Base-by-base conservation (phyloP, 352 stramenopile genomes). In the Thraustochytrium sp. region DNA sequence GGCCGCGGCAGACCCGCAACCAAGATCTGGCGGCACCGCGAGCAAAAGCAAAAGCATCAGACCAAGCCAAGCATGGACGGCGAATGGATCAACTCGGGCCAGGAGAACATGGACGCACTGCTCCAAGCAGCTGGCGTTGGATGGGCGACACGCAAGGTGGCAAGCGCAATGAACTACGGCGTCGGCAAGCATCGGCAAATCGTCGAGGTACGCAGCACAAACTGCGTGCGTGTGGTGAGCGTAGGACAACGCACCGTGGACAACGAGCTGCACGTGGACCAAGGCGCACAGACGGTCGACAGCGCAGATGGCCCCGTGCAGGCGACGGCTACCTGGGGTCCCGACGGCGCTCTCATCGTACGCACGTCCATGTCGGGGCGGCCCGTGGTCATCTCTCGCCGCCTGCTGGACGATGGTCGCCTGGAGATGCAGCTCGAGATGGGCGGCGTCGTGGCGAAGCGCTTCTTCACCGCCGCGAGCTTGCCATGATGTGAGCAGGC, bases 31-130 rank as follows among this genome's bases (percentile, higher is more conserved):
- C n/a, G n/a, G n/a, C n/a, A n/a, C n/a, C n/a, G n/a, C 13, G 5
- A 63, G 8, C 54, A 37, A 13, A 21, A 8, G 23, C 5, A 37
- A 37, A 21, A 31, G 8, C n/a, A 31, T 63, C 8, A 37, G 8
- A 13, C 5, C n/a, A 63, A 23, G 5, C 5, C 8, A 5, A 23
- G 54, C 54, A 63, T 63, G 54, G 54, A 37, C 38, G 62, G 62
- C 5, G 62, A 46, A 55, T 74, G 62, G 62, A 5, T 53, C 31
- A 74, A 74, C 62, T 53, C 62, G n/a, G 42, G 8, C 8, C 62
- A 74, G 38, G 62, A 74, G 42, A 74, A 74, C 62, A 74, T 74
- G 62, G 62, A 74, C 29, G 62, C 5, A 4, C 48, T 74, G 65
- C 42, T 74, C 5, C 65, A 74, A 54, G 42, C 36, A 11, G 36